Conservation (phyloP, 257 asterid species). For the Cinchona pubescens region DNA sequence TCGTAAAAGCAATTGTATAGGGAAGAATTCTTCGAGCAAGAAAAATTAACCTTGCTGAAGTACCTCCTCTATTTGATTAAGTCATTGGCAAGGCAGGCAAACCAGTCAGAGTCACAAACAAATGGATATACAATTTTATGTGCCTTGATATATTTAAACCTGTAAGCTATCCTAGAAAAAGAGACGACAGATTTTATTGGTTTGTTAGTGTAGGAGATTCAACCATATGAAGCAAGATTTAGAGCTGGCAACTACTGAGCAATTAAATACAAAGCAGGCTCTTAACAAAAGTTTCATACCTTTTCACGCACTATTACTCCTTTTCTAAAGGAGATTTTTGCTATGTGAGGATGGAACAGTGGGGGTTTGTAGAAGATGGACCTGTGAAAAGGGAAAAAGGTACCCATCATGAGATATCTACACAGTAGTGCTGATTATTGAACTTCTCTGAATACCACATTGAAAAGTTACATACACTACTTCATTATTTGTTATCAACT, state of each 20-base stretch:
- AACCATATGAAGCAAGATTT: not conserved
- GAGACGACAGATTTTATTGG: not conserved
- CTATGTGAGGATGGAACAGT: conserved; percentile 47
- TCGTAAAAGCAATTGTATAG: not conserved
- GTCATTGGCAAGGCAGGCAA: not conserved
- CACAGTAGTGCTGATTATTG: not conserved
- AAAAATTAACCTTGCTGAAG: not conserved
- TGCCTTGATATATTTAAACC: not conserved
- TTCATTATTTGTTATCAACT: conserved; percentile 35
- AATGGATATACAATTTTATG: not conserved
- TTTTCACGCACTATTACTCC: conserved; percentile 45
- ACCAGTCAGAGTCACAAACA: not conserved
- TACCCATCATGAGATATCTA: conserved; percentile 1
- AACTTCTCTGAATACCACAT: not conserved
- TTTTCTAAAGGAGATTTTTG: conserved; percentile 40
- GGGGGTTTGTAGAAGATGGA: conserved; percentile 50
- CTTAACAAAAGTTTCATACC: conserved; percentile 27
- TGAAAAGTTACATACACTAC: conserved; percentile 45
- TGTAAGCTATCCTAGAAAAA: not conserved
- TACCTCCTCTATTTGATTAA: not conserved
- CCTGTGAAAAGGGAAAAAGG: conserved; percentile 30
- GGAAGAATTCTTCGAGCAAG: not conserved
- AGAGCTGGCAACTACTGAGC: not conserved
- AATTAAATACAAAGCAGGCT: not conserved
- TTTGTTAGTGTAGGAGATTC: not conserved